Evolutionary conservation across 768 basidiomycete genomes (phyloP).

Genomic region (Pilatotrama ljubarskyi): DNA sequence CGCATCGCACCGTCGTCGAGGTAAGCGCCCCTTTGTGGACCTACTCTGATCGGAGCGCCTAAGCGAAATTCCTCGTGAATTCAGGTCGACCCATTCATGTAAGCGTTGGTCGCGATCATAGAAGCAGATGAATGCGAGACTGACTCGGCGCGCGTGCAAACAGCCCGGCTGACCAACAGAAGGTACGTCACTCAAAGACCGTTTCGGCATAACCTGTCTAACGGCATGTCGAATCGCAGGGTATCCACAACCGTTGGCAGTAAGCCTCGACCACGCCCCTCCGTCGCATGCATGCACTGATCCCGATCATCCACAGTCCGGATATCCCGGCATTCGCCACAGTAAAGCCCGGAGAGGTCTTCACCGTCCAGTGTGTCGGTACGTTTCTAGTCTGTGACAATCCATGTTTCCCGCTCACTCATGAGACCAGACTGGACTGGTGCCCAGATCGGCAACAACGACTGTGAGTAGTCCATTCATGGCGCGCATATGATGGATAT

Average conservation of each 20-base stretch:
- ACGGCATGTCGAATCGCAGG: slow-evolving; percentile 35
- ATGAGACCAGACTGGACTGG: slow-evolving; percentile 68
- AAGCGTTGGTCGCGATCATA: slow-evolving; percentile 30
- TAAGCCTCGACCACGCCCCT: slow-evolving; percentile 53
- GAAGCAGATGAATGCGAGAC: neutral
- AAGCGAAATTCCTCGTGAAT: neutral
- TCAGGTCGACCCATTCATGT: slow-evolving; percentile 73
- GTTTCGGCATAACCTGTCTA: neutral
- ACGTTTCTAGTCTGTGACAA: slow-evolving; percentile 20
- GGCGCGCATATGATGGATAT: no score
- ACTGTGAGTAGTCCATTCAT: slow-evolving; percentile 45
- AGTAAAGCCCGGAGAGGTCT: slow-evolving; percentile 44
- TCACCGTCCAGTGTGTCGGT: slow-evolving; percentile 73
- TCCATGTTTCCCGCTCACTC: neutral
- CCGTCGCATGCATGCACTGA: slow-evolving; percentile 62
- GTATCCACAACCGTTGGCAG: slow-evolving; percentile 76
- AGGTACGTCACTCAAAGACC: slow-evolving; percentile 39
- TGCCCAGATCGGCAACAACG: slow-evolving; percentile 76
- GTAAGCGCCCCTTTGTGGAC: slow-evolving; percentile 35
- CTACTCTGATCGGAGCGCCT: neutral
- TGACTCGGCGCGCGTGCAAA: slow-evolving; percentile 13
- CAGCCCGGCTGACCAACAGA: slow-evolving; percentile 54
- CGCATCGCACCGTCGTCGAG: slow-evolving; percentile 59
- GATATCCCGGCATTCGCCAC: neutral
- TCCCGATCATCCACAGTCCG: slow-evolving; percentile 46